These are phyloP conservation scores for Berberis thunbergii DNA, from an alignment of 164 flowering plant genomes.

Conservation along the genomic window DNA sequence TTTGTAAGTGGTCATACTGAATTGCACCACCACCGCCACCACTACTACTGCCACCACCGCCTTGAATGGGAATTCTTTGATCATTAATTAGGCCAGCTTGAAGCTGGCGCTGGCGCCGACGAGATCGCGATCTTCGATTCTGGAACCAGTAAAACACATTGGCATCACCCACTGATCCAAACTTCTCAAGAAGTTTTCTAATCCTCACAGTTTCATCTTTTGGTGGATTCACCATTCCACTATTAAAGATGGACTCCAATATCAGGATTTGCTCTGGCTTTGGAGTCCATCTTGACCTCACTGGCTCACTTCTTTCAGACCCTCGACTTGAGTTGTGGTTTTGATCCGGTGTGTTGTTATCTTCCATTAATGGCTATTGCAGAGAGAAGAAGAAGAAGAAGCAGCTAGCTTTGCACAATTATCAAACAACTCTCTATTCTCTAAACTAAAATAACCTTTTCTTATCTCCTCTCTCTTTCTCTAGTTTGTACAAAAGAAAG, in stretches of 20 bases:
- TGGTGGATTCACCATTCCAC: slow-evolving; percentile 98
- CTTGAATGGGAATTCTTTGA: too few species aligned
- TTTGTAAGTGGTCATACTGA: too few species aligned
- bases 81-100: slow-evolving; percentile 31
- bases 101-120: slow-evolving; percentile 78
- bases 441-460: too few species aligned
- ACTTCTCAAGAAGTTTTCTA: slow-evolving; percentile 69
- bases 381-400: too few species aligned
- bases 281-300: slow-evolving; percentile 91
- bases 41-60: too few species aligned
- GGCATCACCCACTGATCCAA: slow-evolving; percentile 85
- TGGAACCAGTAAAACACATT: slow-evolving; percentile 99
- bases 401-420: too few species aligned
- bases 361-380: too few species aligned
- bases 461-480: too few species aligned
- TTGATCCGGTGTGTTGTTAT: neutral
- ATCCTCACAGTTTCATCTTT: slow-evolving; percentile 84
- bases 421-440: too few species aligned
- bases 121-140: slow-evolving; percentile 77
- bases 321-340: neutral
- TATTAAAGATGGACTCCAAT: slow-evolving; percentile 91
- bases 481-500: too few species aligned
- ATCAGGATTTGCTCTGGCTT: slow-evolving; percentile 93
- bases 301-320: slow-evolving; percentile 34
- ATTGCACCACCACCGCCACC: too few species aligned